These are phyloP conservation scores for Erigeron philadelphicus DNA, from an alignment of 140 eudicot genomes.

Conservation along the genomic window DNA sequence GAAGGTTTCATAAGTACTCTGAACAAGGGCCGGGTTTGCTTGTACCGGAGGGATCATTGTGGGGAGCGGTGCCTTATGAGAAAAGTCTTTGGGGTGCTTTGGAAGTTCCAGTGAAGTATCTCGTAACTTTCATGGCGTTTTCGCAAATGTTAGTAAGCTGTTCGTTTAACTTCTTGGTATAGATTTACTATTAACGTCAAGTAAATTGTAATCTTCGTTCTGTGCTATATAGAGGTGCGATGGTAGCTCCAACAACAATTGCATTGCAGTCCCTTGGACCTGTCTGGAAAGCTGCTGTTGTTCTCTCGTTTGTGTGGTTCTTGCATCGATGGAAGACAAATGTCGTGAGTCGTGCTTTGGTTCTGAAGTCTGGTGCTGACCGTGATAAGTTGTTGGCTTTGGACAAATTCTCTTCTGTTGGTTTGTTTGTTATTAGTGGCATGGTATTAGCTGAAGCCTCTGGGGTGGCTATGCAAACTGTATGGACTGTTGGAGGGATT, in stretches of 20 bases:
- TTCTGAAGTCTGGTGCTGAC: conserved; percentile 41
- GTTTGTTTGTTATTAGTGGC: conserved; percentile 65
- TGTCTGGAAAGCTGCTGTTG: conserved; percentile 80
- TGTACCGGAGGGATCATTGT: conserved; percentile 50
- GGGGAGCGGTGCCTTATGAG: conserved; percentile 84
- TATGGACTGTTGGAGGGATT: conserved; percentile 90
- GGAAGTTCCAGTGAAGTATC: conserved; percentile 76
- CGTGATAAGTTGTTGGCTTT: conserved; percentile 62
- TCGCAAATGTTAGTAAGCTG: conserved; percentile 60
- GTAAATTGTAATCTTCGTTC: background rate
- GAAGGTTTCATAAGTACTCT: conserved; percentile 70
- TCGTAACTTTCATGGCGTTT: conserved; percentile 82
- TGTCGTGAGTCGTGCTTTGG: conserved; percentile 71
- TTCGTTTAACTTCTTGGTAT: background rate
- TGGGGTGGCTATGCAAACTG: conserved; percentile 93
- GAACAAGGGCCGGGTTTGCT: conserved; percentile 61
- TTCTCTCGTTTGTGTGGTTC: conserved; percentile 85
- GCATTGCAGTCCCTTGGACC: conserved; percentile 59
- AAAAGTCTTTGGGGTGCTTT: conserved; percentile 92
- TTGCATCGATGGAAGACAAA: conserved; percentile 88
- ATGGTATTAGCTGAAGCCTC: conserved; percentile 96
- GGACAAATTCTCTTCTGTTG: conserved; percentile 83
- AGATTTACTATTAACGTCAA: background rate
- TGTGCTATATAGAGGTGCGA: conserved; percentile 46
- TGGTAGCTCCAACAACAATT: conserved; percentile 83